Conservation (phyloP, 2,329 filamentous ascomycete species). For the Nannizziopsis barbatae region DNA sequence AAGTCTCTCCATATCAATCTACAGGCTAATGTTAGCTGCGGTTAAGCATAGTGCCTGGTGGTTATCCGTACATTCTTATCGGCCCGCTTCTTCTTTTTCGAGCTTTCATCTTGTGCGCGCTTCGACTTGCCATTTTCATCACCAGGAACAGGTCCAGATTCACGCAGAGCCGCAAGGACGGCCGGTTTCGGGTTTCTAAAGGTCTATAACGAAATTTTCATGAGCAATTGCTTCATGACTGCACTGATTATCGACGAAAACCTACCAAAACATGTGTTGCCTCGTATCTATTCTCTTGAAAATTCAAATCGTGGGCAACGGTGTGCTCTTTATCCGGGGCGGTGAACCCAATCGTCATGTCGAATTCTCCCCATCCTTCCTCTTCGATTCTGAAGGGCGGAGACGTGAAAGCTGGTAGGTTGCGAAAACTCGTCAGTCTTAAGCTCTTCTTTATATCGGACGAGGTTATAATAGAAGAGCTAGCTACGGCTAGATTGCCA, state of each 20-base stretch:
- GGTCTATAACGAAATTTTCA: slow-evolving; percentile 33
- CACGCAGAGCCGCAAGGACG: slow-evolving; percentile 66
- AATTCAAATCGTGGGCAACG: slow-evolving; percentile 85
- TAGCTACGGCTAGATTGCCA: too few relatives aligned
- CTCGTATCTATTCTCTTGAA: slow-evolving; percentile 70
- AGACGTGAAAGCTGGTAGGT: slow-evolving; percentile 57
- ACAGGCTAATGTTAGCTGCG: neutral
- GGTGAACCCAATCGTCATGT: slow-evolving; percentile 76
- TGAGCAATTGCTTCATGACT: neutral
- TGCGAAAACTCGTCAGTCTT: neutral
- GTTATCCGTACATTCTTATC: slow-evolving; percentile 44
- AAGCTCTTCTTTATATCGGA: neutral
- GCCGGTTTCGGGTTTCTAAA: slow-evolving; percentile 90
- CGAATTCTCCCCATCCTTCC: slow-evolving; percentile 98
- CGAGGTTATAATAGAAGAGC: too few relatives aligned
- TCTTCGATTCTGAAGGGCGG: slow-evolving; percentile 83
- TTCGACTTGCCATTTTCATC: slow-evolving; percentile 59
- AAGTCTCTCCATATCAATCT: slow-evolving; percentile 89
- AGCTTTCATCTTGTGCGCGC: slow-evolving; percentile 45
- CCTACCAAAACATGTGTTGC: slow-evolving; percentile 61
- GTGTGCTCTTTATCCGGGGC: slow-evolving; percentile 78
- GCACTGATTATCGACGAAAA: slow-evolving; percentile 15
- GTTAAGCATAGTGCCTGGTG: neutral
- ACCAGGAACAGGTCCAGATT: slow-evolving; percentile 74
- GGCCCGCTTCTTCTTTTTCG: slow-evolving; percentile 66